These are phyloP conservation scores for Cylindrodendrum hubeiense DNA, from an alignment of 2,329 filamentous ascomycete species.

Conservation along the genomic window DNA sequence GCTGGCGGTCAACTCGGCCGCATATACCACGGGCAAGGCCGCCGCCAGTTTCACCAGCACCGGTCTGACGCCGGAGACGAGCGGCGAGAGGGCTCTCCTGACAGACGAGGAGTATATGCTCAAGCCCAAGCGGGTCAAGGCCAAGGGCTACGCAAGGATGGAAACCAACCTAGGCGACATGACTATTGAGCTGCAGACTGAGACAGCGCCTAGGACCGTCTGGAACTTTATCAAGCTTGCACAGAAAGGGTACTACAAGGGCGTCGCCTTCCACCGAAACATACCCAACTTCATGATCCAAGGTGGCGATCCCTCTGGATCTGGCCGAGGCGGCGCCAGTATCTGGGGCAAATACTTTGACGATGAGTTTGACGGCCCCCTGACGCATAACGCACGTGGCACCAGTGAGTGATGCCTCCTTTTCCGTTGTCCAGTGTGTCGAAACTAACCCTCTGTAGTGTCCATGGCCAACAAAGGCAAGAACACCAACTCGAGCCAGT, in stretches of 20 bases:
- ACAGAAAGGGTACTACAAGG: conserved; percentile 90
- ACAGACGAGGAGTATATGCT: conserved; percentile 98
- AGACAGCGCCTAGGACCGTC: conserved; percentile 91
- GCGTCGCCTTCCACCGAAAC: conserved; percentile 89
- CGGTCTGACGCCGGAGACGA: conserved; percentile 91
- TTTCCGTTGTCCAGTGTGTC: not conserved
- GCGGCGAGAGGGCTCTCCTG: conserved; percentile 85
- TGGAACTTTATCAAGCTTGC: conserved; percentile 96
- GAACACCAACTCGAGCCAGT: conserved; percentile 96
- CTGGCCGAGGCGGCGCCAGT: conserved; percentile 88
- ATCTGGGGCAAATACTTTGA: conserved; percentile 96
- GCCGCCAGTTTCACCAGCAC: conserved; percentile 97
- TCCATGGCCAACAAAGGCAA: conserved; percentile 99
- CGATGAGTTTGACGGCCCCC: conserved; percentile 91
- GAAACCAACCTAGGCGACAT: conserved; percentile 87
- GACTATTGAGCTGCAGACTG: conserved; percentile 90
- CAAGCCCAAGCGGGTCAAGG: conserved; percentile 87
- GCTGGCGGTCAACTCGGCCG: conserved; percentile 84
- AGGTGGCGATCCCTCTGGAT: conserved; percentile 93
- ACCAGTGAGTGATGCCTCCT: conserved; percentile 62
- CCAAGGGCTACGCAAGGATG: conserved; percentile 91
- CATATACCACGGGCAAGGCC: conserved; percentile 89
- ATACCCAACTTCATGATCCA: conserved; percentile 99
- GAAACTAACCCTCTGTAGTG: conserved; percentile 41
- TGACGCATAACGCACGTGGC: conserved; percentile 85